Evolutionary conservation across 257 asterid genomes (phyloP).

Genomic region (Forsythia suspensa): DNA sequence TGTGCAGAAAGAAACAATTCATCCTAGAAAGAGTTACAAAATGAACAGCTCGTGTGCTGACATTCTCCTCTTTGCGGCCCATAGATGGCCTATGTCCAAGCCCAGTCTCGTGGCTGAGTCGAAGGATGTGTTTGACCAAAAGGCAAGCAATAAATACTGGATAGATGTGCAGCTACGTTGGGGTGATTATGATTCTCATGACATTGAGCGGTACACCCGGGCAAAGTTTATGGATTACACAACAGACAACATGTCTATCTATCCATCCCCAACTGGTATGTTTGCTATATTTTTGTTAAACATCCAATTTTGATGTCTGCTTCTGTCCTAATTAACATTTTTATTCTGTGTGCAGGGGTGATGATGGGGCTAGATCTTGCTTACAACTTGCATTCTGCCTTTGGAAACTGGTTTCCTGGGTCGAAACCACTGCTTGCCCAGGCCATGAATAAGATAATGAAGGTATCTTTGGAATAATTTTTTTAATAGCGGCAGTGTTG

Average conservation of each 20-base stretch:
- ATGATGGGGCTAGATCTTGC: constrained; percentile 99
- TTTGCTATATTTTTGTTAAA: constrained; percentile 43
- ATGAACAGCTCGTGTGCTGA: constrained; percentile 99
- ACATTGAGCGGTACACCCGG: constrained; percentile 91
- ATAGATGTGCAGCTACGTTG: constrained; percentile 98
- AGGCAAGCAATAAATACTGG: constrained; percentile 99
- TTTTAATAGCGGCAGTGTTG: too few relatives aligned
- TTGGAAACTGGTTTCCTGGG: constrained; percentile 99
- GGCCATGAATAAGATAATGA: constrained; percentile 99
- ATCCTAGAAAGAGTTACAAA: constrained; percentile 98
- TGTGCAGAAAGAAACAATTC: constrained; percentile 98
- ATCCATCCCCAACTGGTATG: constrained; percentile 97
- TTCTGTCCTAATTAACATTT: not conserved
- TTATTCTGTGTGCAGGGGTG: constrained; percentile 56
- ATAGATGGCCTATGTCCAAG: constrained; percentile 99
- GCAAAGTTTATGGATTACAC: constrained; percentile 99
- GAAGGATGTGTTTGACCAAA: constrained; percentile 97
- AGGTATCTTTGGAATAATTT: constrained; percentile 34
- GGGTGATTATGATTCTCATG: constrained; percentile 99
- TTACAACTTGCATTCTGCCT: constrained; percentile 94
- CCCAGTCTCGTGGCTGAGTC: constrained; percentile 99
- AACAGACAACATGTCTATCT: constrained; percentile 97
- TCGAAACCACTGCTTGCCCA: constrained; percentile 96
- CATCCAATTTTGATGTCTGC: not conserved
- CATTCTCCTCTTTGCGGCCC: constrained; percentile 95